Base-by-base conservation (phyloP, 441 rosid species). In the Kokia cookei region DNA sequence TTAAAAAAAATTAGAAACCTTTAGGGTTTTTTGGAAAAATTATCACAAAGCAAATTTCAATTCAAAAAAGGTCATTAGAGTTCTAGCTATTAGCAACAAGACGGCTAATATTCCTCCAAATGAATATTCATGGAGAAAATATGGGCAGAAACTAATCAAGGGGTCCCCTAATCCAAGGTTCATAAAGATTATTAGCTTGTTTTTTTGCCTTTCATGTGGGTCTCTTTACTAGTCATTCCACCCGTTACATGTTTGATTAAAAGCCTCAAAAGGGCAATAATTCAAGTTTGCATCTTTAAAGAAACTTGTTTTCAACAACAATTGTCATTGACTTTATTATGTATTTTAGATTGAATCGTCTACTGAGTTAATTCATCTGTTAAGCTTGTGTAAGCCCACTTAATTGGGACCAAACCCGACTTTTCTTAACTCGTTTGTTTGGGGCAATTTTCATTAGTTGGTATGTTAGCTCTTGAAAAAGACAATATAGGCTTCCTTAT, bases 111-210 rank as follows among this genome's bases (percentile, higher is more conserved):
- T 89, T 48, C 91, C 93, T 60, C 73, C 91, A 0, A 91, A 89
- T 43, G 90, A 89, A 61, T 89, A 63, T 65, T 87, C 90, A 0
- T 89, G 93, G 93, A 82, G 93, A 78, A 89, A 89, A 53, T 89
- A 89, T 35, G 93, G 93, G 53, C 93, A 89, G 73, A 89, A 89
- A 82, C 91, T 91, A 17, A 89, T 89, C 82, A 89, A 89, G 75
- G 93, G 91, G 29, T 89, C 93, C 10, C 91, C 93, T 79, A 89
- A 89, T 80, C 93, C 91, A 68, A 87, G 93, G 93, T 87, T 48
- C 11, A 85, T 80, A 26, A 22, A 17, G 8, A 37, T 37, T 37
- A 37, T 37, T 37, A 37, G 40, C 40, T 37, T 37, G 40, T 4
- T 47, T 47, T 19, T 9, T 47, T 47, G 22, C 3, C 42, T 58